These are phyloP conservation scores for Coccomyxa sp. DNA, from an alignment of 139 green algal species.

Conservation along the genomic window DNA sequence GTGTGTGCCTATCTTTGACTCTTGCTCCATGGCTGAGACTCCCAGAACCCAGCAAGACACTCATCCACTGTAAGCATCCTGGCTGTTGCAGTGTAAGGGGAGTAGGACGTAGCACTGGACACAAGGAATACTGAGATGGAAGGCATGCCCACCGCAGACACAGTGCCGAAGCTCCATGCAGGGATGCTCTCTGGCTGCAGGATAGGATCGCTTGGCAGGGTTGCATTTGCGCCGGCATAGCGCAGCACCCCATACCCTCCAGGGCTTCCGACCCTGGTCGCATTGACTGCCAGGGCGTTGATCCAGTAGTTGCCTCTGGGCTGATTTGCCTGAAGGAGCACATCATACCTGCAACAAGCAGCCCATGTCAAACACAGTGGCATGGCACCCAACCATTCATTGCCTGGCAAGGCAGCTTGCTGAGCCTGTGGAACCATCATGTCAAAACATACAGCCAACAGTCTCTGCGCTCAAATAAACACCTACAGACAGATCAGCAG, in stretches of 20 bases:
- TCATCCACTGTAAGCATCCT: no score
- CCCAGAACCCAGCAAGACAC: no score
- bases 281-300: conserved; percentile 29
- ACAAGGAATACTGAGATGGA: background rate
- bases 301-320: conserved; percentile 46
- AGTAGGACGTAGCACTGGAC: background rate
- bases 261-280: conserved; percentile 17
- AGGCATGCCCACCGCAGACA: background rate
- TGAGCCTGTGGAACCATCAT: no score
- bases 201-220: conserved; percentile 3
- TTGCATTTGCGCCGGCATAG: conserved; percentile 21
- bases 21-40: no score
- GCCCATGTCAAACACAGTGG: background rate
- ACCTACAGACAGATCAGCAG: background rate
- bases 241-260: conserved; percentile 37
- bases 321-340: conserved; percentile 42
- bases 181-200: conserved; percentile 7
- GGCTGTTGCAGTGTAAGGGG: background rate
- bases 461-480: no score
- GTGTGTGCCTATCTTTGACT: background rate
- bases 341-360: conserved; percentile 34
- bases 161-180: conserved; percentile 1
- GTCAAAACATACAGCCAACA: no score
- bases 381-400: background rate
- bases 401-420: no score